Evolutionary conservation across 1,284 basidiomycete species (phyloP).

Genomic region (Polyporus tsugae): DNA sequence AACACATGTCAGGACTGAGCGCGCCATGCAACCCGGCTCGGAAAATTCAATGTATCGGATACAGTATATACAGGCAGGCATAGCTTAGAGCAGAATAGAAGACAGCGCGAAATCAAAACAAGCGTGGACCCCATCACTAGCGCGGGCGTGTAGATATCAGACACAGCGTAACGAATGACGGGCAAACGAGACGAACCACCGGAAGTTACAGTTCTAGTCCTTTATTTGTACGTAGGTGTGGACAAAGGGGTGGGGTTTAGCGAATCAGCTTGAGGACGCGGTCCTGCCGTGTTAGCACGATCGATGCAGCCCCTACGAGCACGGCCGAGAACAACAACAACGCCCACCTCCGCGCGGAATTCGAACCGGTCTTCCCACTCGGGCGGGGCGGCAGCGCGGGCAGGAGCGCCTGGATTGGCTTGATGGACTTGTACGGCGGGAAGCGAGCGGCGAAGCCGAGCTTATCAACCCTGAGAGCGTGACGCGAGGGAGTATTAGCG

Average conservation of each 20-base stretch:
- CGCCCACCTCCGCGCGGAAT: constrained; percentile 25
- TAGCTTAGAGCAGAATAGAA: not conserved
- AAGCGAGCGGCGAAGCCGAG: constrained; percentile 61
- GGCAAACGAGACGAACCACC: not conserved
- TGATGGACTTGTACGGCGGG: constrained; percentile 60
- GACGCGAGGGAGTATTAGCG: too few species aligned
- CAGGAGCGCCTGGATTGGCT: constrained; percentile 13
- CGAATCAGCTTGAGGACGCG: not conserved
- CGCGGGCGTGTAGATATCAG: not conserved
- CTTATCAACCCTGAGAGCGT: constrained; percentile 69
- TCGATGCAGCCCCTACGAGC: constrained; percentile 16
- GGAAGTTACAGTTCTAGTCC: not conserved
- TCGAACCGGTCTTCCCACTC: not conserved
- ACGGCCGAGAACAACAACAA: constrained; percentile 31
- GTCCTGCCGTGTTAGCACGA: constrained; percentile 24
- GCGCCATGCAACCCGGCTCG: too few species aligned
- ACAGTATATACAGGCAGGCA: too few species aligned
- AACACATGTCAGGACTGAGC: too few species aligned
- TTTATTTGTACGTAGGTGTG: not conserved
- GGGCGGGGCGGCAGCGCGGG: constrained; percentile 49
- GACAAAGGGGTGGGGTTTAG: not conserved
- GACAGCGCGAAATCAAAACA: not conserved
- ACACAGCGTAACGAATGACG: not conserved
- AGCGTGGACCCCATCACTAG: not conserved
- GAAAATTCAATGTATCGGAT: too few species aligned